Conservation (phyloP, 2,329 filamentous ascomycete species). For the Scleromitrula shiraiana region DNA sequence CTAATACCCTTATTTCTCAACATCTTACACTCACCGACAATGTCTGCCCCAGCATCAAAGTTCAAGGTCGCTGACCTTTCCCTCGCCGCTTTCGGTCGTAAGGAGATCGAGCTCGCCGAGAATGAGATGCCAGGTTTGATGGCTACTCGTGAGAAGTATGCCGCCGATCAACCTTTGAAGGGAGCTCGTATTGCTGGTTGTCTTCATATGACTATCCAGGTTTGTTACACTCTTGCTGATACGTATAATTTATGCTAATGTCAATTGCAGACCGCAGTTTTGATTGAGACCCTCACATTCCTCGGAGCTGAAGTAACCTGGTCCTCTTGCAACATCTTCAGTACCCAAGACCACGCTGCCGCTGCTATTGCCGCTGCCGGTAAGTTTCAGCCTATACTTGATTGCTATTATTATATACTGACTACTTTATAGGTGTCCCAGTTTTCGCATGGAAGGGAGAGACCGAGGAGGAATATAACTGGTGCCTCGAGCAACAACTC, state of each 20-base stretch:
- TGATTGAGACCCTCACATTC: conserved; percentile 92
- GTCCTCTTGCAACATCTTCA: conserved; percentile 99
- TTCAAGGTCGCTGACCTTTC: conserved; percentile 81
- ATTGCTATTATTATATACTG: conserved; percentile 62
- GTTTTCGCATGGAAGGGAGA: conserved; percentile 73
- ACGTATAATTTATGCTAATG: conserved; percentile 31
- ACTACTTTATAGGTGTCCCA: conserved; percentile 56
- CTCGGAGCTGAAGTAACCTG: conserved; percentile 98
- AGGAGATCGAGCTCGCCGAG: conserved; percentile 97
- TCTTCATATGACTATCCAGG: conserved; percentile 37
- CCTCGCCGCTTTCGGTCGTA: conserved; percentile 95
- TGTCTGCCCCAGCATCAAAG: conserved; percentile 30
- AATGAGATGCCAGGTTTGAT: conserved; percentile 97
- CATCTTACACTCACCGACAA: conserved; percentile 20
- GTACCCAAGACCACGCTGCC: conserved; percentile 93
- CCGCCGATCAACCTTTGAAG: conserved; percentile 82
- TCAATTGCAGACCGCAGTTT: conserved; percentile 98
- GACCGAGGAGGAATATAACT: conserved; percentile 99
- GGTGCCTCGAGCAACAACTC: conserved; percentile 99
- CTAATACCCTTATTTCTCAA: conserved; percentile 7
- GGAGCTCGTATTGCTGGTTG: conserved; percentile 96
- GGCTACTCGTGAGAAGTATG: conserved; percentile 88
- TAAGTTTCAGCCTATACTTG: conserved; percentile 31
- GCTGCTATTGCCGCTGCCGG: conserved; percentile 79
- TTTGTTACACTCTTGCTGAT: neutral